Base-by-base conservation (phyloP, 257 asterid genomes). In the Thymus quinquecostatus region DNA sequence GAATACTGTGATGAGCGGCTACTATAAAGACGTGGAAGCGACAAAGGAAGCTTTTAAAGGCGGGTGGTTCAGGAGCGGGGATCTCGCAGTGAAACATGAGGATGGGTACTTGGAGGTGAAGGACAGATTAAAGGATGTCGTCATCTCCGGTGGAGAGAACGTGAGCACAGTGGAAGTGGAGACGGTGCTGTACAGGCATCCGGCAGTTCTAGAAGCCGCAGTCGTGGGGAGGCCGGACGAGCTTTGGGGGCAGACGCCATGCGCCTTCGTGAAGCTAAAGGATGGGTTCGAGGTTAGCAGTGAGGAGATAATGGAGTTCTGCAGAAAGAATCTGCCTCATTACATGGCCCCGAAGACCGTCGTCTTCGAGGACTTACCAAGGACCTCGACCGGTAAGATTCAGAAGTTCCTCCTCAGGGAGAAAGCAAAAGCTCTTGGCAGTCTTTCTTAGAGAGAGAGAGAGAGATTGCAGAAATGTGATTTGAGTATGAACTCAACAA, bases 341-440 rank as follows among this genome's bases (percentile, higher is more conserved):
- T 86, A 83, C n/a, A 86, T 86, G 90, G 90, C 88, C 10, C 90
- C 90, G 3, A 60, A 58, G 73, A 86, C 81, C 1, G 79, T 86
- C 21, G 48, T 83, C 47, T 83, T 86, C 54, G 88, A 73, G 9
- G 88, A 86, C 13, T 0, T 86, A 34, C 90, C 88, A 0, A 81
- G 77, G 54, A 86, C 85, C 33, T 79, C 86, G 9, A 83, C 90
- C 0, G 88, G 90, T 5, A 86, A 86, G 88, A 63, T 86, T 74
- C 89, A 85, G 82, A 85, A 85, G 34, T 85, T 78, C 80, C 55
- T 85, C 36, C 82, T 82, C 5, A 78, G 86, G 77, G 89, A 85
- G 70, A 82, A 80, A 66, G 87, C 89, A 1, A 82, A 76, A 60
- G 84, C 85, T 6, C 2, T 85, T 75, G 86, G 87, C 40, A 78